phyloP scores from a whole-genome alignment of 495 filamentous ascomycete species.

The Lasiosphaeria ovina region DNA sequence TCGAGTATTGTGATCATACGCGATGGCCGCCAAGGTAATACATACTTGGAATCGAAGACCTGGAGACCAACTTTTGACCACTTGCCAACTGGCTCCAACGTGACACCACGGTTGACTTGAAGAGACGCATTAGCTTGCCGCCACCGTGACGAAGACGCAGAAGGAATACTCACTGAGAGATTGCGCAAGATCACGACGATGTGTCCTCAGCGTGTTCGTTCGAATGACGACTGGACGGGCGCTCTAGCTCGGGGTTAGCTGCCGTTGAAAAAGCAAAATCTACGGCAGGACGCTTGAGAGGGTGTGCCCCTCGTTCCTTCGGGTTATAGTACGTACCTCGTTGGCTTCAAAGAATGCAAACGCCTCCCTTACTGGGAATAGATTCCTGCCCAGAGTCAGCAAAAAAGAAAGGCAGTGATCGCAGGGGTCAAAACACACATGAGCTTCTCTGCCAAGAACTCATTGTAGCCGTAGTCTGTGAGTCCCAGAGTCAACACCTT shows the following conservation, averaged over 20 bases:
- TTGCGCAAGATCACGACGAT: conserved; percentile 87
- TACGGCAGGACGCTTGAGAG: background rate
- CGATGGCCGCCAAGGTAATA: too few relatives aligned
- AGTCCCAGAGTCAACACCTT: background rate
- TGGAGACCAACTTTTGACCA: conserved; percentile 98
- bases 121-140: conserved; percentile 1
- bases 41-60: conserved; percentile 75
- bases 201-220: conserved; percentile 93
- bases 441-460: conserved; percentile 40
- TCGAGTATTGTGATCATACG: too few relatives aligned
- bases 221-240: conserved; percentile 75
- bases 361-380: conserved; percentile 91
- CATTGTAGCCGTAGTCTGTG: conserved; percentile 77
- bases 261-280: background rate
- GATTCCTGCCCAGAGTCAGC: conserved; percentile 40
- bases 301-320: conserved; percentile 28
- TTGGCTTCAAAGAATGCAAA: conserved; percentile 99
- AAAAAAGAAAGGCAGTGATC: too few relatives aligned
- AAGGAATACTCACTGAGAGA: conserved; percentile 55
- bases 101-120: conserved; percentile 84
- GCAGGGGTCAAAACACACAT: conserved; percentile 1
- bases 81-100: conserved; percentile 93
- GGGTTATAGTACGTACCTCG: conserved; percentile 44
- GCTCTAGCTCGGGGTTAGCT: conserved; percentile 26
- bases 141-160: too few relatives aligned